Base-by-base conservation (phyloP, 1,139 yeast species). In the Candida albicans region DNA sequence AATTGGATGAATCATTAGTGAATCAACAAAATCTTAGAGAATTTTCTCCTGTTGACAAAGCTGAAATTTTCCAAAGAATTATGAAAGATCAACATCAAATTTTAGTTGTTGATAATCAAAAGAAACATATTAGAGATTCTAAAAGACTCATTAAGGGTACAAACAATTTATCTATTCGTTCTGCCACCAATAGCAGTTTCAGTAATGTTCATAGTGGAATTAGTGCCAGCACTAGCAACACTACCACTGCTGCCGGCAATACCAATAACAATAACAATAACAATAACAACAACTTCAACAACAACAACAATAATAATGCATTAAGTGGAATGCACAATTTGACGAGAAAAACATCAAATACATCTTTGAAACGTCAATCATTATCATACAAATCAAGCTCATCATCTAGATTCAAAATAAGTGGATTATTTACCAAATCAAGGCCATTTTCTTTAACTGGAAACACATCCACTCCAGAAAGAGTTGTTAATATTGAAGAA, bases 401-500 rank as follows among this genome's bases (percentile, higher is more conserved):
- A 2, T 56, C 72, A 2, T 69, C 76, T 1, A 57, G 78, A 44
- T 73, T 73, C 53, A 73, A 73, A 49, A 67, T 73, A 7, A 65
- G 74, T 49, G 78, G 79, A 2, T 55, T 74, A 39, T 64, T 72
- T 61, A 60, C 62, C 40, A 73, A 72, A 43, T 51, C 73, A 6
- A 59, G 75, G 35, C 69, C 74, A 25, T 70, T 70, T 49, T 61
- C 68, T 8, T 51, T 62, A 25, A 36, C 47, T 4, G 59, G 55
- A 47, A 65, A 55, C 8, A 58, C 54, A 47, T 63, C 54, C 9
- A 58, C 64, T 8, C 55, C 81, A 2, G 90, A 84, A 42, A 74
- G 79, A 45, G 62, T 78, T 1, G 73, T 83, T 3, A 60, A 72
- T 15, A 72, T 79, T 1, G 61, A 61, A 40, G 88, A 84, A 38